phyloP scores from a whole-genome alignment of 352 stramenopile genomes.

The Globisporangium cystogenes region DNA sequence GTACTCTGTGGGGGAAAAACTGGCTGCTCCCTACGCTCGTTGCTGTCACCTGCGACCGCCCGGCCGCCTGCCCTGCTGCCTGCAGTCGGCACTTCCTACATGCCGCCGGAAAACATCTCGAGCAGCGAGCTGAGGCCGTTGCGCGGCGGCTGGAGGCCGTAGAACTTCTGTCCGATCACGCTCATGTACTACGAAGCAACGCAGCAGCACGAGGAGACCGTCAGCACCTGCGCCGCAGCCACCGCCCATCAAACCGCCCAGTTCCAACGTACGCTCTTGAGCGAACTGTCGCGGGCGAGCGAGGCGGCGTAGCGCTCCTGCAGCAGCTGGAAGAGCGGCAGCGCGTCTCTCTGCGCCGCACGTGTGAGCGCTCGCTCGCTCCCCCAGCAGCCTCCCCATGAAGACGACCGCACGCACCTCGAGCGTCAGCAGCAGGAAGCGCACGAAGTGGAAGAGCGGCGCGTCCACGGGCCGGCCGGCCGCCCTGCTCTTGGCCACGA shows the following conservation, averaged over 20 bases:
- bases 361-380: conserved; percentile 17
- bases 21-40: background rate
- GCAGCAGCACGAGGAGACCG: background rate
- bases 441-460: conserved; percentile 81
- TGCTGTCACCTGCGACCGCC: no score
- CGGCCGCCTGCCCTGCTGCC: no score
- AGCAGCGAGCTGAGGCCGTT: conserved; percentile 76
- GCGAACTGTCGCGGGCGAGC: conserved; percentile 62
- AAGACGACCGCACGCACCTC: conserved; percentile 41
- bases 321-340: conserved; percentile 85
- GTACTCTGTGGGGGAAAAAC: background rate
- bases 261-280: conserved; percentile 80
- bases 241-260: no score
- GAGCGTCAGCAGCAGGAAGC: conserved; percentile 79
- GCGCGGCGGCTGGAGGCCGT: conserved; percentile 72
- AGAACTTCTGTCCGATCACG: conserved; percentile 84
- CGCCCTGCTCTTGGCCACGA: conserved; percentile 42
- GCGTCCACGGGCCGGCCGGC: conserved; percentile 42
- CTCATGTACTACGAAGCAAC: conserved; percentile 59
- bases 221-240: no score
- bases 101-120: conserved; percentile 80
- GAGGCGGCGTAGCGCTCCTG: conserved; percentile 75
- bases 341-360: conserved; percentile 70
- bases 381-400: no score
- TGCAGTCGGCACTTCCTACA: no score